These are phyloP conservation scores for Quercus berberidifolia DNA, from an alignment of 306 rosid genomes.

Conservation along the genomic window DNA sequence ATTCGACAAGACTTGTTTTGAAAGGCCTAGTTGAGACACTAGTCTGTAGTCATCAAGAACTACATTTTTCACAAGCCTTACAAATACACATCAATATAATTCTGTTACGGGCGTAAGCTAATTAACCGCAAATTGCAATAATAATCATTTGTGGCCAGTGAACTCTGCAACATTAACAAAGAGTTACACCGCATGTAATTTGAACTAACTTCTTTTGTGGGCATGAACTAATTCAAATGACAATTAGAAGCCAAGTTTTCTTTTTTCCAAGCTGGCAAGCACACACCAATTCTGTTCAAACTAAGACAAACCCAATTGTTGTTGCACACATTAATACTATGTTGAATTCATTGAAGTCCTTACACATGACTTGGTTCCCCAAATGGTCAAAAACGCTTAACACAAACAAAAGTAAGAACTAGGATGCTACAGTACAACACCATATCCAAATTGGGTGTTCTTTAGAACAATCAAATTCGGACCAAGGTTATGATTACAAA, in stretches of 20 bases:
- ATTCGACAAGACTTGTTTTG: not conserved
- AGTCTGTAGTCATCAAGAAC: not conserved
- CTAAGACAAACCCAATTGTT: conserved; percentile 3
- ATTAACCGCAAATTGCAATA: not conserved
- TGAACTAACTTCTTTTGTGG: too few species aligned
- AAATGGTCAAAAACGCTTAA: not conserved
- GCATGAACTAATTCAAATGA: not conserved
- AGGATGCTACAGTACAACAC: not conserved
- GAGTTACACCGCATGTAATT: too few species aligned
- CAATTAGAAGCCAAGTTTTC: not conserved
- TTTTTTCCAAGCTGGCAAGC: not conserved
- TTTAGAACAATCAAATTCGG: conserved; percentile 5
- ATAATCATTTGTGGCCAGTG: not conserved
- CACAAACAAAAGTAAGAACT: not conserved
- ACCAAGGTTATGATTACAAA: not conserved
- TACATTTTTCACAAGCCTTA: not conserved
- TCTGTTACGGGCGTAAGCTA: too few species aligned
- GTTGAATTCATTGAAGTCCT: too few species aligned
- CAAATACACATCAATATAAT: not conserved
- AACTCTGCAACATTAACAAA: too few species aligned
- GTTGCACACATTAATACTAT: not conserved
- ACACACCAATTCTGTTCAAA: not conserved
- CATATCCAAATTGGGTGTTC: not conserved
- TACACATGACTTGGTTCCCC: too few species aligned
- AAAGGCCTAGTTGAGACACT: not conserved